Evolutionary conservation across 768 basidiomycete species (phyloP).

Genomic region (Sarcodon aspratus): DNA sequence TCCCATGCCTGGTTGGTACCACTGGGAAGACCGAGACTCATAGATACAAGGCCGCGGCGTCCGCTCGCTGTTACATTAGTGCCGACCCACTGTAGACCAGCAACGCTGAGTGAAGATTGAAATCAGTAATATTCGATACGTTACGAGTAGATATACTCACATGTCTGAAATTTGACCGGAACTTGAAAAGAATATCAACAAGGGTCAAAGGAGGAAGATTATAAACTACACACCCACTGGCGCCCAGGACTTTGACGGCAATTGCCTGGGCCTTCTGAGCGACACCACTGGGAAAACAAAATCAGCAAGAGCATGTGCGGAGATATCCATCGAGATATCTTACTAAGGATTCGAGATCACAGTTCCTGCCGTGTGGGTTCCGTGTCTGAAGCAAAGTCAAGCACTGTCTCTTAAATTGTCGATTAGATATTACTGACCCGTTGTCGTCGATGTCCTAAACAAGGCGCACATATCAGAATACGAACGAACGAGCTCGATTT

Average conservation of each 20-base stretch:
- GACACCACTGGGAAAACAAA: conserved; percentile 9
- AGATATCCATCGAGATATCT: background rate
- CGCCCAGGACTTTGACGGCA: conserved; percentile 13
- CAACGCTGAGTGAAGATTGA: conserved; percentile 5
- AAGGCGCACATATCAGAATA: too few species aligned
- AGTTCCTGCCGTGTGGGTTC: conserved; percentile 80
- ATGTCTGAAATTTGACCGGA: conserved; percentile 72
- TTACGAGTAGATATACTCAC: conserved; percentile 13
- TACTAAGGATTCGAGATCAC: conserved; percentile 79
- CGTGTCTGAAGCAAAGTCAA: conserved; percentile 68
- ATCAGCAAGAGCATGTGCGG: background rate
- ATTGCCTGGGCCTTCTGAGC: conserved; percentile 9
- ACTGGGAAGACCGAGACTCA: conserved; percentile 13
- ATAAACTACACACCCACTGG: conserved; percentile 18
- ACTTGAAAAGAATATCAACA: background rate
- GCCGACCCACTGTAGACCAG: conserved; percentile 14
- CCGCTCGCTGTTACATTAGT: background rate
- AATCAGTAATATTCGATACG: background rate
- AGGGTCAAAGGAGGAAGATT: too few species aligned
- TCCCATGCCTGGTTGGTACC: conserved; percentile 5
- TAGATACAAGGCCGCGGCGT: conserved; percentile 7
- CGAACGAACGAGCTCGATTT: too few species aligned
- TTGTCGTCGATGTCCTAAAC: conserved; percentile 33
- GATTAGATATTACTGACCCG: conserved; percentile 23
- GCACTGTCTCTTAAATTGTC: conserved; percentile 30